Evolutionary conservation across 768 basidiomycete genomes (phyloP), one percentile per base, ranked within the genome.

Genomic region (Rossbeevera mucosa): DNA sequence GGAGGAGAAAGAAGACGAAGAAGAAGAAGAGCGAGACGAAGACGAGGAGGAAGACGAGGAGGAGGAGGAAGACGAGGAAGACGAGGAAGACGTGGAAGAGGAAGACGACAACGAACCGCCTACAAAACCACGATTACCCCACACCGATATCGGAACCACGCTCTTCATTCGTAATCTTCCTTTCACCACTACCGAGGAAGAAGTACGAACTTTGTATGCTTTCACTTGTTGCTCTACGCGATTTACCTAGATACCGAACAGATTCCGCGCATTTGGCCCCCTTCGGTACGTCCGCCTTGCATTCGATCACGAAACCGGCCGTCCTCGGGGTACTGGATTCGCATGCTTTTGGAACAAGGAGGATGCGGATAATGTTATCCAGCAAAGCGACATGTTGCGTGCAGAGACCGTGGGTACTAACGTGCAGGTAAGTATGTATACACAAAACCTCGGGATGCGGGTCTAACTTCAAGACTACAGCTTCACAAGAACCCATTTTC

Each of bases 311-410:
- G 81, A 76, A 2, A 92, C 86, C 1, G 91, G 86, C 16, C 85
- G 94, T 43, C 93, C 95, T 21, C 79, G 93, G 43, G 96, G 96
- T 22, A 95, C 94, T 6, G 96, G 94, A 3, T 99, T 99, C 64
- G 93, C 86, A 2, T 97, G 94, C 67, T 97, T 95, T 72, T 97
- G 95, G 94, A 91, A 94, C 52, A 83, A 80, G 54, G 88, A 84
- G 57, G 88, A 94, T 57, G 94, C 94, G 14, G 86, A 94, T 63
- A 83, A 83, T 54, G 92, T 83, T 8, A 77, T 98, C 21, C 76
- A 83, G 49, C 89, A 94, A 64, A 88, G 92, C 53, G 83, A 90
- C 22, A 72, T 85, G 5, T 70, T 92, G 5, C 80, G 80, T 18
- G 59, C 73, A 25, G 88, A 91, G 68, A 86, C 82, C 0, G 76